Evolutionary conservation across 805 yeast genomes (phyloP).

Genomic region (Saccharomycopsis schoenii): DNA sequence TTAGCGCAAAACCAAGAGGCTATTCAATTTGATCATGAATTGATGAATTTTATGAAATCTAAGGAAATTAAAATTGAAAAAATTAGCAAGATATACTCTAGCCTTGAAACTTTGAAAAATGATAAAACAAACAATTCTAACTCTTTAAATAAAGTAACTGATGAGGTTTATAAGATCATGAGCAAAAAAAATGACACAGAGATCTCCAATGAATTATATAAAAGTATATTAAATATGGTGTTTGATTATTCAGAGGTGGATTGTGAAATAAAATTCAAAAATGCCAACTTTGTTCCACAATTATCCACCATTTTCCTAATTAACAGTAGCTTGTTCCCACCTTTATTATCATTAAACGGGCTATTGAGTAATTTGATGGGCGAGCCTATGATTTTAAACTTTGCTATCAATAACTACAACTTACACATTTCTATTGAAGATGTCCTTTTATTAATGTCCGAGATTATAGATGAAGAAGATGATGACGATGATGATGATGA

Average conservation of each 20-base stretch:
- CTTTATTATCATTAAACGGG: conserved; percentile 6
- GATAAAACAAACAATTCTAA: neutral
- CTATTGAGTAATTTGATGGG: conserved; percentile 9
- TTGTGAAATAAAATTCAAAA: neutral
- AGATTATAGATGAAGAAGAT: neutral
- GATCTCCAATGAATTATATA: conserved; percentile 6
- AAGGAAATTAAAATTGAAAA: conserved; percentile 5
- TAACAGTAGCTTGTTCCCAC: conserved; percentile 11
- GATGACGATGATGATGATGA: neutral
- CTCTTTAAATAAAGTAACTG: neutral
- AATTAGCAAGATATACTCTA: conserved; percentile 1
- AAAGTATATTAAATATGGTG: conserved; percentile 3
- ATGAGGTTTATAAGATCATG: conserved; percentile 1
- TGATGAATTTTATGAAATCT: conserved; percentile 9
- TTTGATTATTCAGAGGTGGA: neutral
- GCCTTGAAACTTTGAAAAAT: neutral
- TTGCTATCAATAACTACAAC: conserved; percentile 5
- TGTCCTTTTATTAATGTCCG: conserved; percentile 11
- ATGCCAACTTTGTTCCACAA: conserved; percentile 10
- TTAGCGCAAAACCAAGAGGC: neutral
- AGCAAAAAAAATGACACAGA: conserved; percentile 6
- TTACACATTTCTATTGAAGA: conserved; percentile 13
- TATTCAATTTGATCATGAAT: conserved; percentile 9
- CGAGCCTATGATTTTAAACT: conserved; percentile 8
- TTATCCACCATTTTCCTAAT: conserved; percentile 11